Evolutionary conservation across 148 eudicot genomes (phyloP), one percentile per base, ranked within the genome.

Genomic region (Cornus controversa): DNA sequence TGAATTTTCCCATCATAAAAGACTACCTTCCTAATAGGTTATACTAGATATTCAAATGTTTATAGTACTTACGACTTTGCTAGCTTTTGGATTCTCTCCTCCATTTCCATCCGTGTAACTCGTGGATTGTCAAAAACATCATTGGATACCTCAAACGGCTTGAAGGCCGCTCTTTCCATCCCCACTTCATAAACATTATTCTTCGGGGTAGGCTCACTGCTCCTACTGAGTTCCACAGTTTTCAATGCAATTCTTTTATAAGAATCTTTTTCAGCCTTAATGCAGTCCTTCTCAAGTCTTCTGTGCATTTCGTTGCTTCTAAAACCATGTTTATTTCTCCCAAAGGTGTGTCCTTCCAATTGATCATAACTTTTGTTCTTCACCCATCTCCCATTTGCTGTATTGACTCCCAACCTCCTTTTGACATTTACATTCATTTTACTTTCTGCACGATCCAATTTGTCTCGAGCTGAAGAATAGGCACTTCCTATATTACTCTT

Each of bases 51-150:
- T 31, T 45, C 58, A 65, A 67, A 64, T 40, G 69, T 22, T 28
- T 67, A 54, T 22, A 57, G 54, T 75, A 81, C 91, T 79, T 78
- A 94, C 98, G 96, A 77, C 83, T 75, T 87, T 63, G 98, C 98
- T 65, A 95, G 93, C 82, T 84, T 95, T 75, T 93, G 96, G 71
- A 95, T 87, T 86, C 97, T 89, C 81, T 90, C 94, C 86, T 93
- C 98, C 98, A 95, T 90, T 83, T 90, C 97, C 72, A 80, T 82
- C 69, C 82, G 85, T 23, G 97, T 60, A 77, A 89, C 80, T 31
- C 93, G 87, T 34, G 86, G 95, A 82, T 83, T 72, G 71, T 77
- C 91, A 16, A 77, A 80, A 34, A 81, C 84, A 83, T 86, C 90
- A 68, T 82, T 82, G 27, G 75, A 60, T 63, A 80, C 74, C 63